Evolutionary conservation across 1,284 basidiomycete genomes (phyloP), one percentile per base, ranked within the genome.

Genomic region (Naganishia sp.): DNA sequence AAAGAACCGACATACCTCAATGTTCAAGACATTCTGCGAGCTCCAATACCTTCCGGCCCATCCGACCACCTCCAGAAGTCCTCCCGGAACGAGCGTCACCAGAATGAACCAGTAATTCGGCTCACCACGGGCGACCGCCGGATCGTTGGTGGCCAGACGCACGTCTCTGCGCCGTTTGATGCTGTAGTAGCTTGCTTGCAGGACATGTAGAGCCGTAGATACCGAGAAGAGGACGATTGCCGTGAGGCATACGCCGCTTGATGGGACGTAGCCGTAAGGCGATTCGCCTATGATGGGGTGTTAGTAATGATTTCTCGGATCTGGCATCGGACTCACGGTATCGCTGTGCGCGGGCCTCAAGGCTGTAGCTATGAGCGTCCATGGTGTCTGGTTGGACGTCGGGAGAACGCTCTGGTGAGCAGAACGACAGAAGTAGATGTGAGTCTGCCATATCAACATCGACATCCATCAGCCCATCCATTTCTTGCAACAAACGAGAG

Each of bases 31-130:
- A 55, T 76, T 73, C 54, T 72, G 54, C 46, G 46, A 50, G 17
- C 69, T 72, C 76, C 75, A 77, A 25, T 73, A 65, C 21, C 76
- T 68, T 1, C 68, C 76, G 0, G 72, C 68, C 74, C 76, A 77
- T 2, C 76, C 76, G 13, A 85, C 68, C 17, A 84, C 70, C 74
- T 88, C 87, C 3, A 83, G 74, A 1, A 81, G n/a, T 10, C 84
- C 85, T 39, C 82, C 82, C 0, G 84, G 72, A 18, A 82, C 75
- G 9, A 83, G 80, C 0, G 86, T 87, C 0, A 82, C 83, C 46
- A 86, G 72, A 10, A 85, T 73, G 76, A 82, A 85, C 83, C 84
- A 86, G 55, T 82, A 77, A 42, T 39, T 61, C 23, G 47, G 58
- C 47, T 51, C 28, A 6, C 42, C 21, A 31, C 35, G 6, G 3